Conservation (phyloP, 306 rosid genomes). For the Cucurbita pepo region DNA sequence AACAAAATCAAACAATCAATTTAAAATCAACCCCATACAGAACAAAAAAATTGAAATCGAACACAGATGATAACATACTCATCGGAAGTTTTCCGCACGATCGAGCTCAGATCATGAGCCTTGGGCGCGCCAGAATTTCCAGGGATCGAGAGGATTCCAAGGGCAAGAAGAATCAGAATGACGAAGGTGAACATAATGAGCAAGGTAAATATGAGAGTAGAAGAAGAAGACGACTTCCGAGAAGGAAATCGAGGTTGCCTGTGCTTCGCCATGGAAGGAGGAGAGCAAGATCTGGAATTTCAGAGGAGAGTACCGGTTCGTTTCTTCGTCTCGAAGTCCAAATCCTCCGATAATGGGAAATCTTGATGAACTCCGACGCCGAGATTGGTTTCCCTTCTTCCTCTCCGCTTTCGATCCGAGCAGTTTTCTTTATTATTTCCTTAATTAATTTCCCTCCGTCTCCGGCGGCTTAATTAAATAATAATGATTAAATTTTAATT, state of each 20-base stretch:
- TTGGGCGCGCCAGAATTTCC: slow-evolving; percentile 30
- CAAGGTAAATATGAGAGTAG: slow-evolving; percentile 42
- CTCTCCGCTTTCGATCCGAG: not conserved
- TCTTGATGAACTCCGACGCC: not conserved
- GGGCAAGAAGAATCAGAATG: slow-evolving; percentile 68
- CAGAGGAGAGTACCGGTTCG: not conserved
- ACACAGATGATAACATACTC: slow-evolving; percentile 13
- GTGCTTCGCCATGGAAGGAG: slow-evolving; percentile 44
- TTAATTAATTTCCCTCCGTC: not conserved
- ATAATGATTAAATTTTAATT: no score
- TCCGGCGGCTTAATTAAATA: not conserved
- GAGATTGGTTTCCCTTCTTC: not conserved
- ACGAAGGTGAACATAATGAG: slow-evolving; percentile 65
- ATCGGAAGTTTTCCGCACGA: slow-evolving; percentile 28
- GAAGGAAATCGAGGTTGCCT: slow-evolving; percentile 41
- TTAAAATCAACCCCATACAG: not conserved
- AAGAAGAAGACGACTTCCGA: slow-evolving; percentile 38
- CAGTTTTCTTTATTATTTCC: not conserved
- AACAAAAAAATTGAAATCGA: not conserved
- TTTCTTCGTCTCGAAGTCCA: not conserved
- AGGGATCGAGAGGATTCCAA: slow-evolving; percentile 82
- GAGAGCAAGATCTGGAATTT: not conserved
- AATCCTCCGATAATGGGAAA: not conserved
- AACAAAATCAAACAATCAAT: slow-evolving; percentile 1
- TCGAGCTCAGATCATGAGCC: slow-evolving; percentile 79